phyloP scores from a whole-genome alignment of 1,284 basidiomycete species.

The Cryptococcus amylolentus region DNA sequence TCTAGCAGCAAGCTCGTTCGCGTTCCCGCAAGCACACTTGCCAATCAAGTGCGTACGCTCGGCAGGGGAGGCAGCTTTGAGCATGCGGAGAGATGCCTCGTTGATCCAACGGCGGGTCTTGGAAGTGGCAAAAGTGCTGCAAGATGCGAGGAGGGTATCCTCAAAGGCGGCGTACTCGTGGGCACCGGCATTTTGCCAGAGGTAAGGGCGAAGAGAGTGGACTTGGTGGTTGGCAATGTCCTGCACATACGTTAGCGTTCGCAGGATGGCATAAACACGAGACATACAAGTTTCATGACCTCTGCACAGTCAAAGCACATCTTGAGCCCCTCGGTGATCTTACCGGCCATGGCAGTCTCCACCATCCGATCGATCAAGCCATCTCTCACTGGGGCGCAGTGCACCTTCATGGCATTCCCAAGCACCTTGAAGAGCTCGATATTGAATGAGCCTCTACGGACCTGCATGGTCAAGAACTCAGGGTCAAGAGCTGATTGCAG shows the following conservation, averaged over 20 bases:
- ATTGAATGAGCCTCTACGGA: constrained; percentile 72
- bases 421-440: constrained; percentile 73
- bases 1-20: constrained; percentile 45
- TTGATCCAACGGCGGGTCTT: constrained; percentile 37
- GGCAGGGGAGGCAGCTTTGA: constrained; percentile 18
- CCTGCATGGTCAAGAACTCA: constrained; percentile 71
- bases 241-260: constrained; percentile 50
- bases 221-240: constrained; percentile 95
- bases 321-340: constrained; percentile 71
- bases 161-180: constrained; percentile 76
- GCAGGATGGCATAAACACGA: neutral
- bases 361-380: constrained; percentile 80
- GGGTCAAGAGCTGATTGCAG: constrained; percentile 54
- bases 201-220: constrained; percentile 76
- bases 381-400: constrained; percentile 92
- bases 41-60: constrained; percentile 31
- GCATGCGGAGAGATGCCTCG: constrained; percentile 32
- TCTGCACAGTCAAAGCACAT: constrained; percentile 88
- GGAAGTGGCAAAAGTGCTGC: constrained; percentile 22
- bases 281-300: constrained; percentile 85
- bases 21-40: constrained; percentile 22
- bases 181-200: constrained; percentile 72
- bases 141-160: constrained; percentile 30
- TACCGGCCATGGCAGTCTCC: constrained; percentile 56
- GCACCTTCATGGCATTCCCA: constrained; percentile 76